Percentiles rank a stretch among this genome's conserved stretches.
Conservation (phyloP, 2,329 filamentous ascomycete species). For the Remersonia thermophila region DNA sequence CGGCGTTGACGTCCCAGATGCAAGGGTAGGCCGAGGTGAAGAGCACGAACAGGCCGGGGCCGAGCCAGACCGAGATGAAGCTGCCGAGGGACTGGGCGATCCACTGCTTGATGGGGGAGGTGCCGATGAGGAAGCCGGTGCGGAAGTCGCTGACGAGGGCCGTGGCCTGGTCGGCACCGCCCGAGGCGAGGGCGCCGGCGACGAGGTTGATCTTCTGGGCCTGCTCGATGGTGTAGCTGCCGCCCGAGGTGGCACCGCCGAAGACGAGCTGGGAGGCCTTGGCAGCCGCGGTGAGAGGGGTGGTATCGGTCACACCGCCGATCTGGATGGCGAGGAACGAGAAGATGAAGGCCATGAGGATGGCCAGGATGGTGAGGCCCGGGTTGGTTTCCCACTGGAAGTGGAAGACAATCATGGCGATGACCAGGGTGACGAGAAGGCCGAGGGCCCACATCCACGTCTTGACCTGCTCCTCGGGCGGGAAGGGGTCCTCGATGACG, state of each 20-base stretch:
- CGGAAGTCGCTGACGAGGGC: slow-evolving; percentile 52
- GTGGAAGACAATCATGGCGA: slow-evolving; percentile 37
- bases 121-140: slow-evolving; percentile 54
- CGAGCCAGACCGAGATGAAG: slow-evolving; percentile 52
- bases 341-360: slow-evolving; percentile 47
- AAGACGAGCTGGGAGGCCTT: slow-evolving; percentile 60
- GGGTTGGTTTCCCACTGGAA: slow-evolving; percentile 44
- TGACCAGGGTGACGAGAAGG: slow-evolving; percentile 35
- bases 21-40: slow-evolving; percentile 59
- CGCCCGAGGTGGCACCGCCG: slow-evolving; percentile 48
- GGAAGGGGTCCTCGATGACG: slow-evolving; percentile 37
- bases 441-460: slow-evolving; percentile 41
- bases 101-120: slow-evolving; percentile 53
- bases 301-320: slow-evolving; percentile 47
- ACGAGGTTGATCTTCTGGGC: slow-evolving; percentile 55
- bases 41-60: slow-evolving; percentile 54
- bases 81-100: slow-evolving; percentile 52
- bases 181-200: slow-evolving; percentile 45
- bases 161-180: slow-evolving; percentile 41
- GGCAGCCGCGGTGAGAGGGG: slow-evolving; percentile 52
- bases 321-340: slow-evolving; percentile 50
- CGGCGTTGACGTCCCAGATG: slow-evolving; percentile 39
- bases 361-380: slow-evolving; percentile 43
- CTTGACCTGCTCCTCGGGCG: slow-evolving; percentile 34
- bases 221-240: slow-evolving; percentile 33